A percentile compares a stretch with the other conserved stretches of the same genome.
Conservation (phyloP, 208 protist genomes). For the Trichomonas vaginalis region DNA sequence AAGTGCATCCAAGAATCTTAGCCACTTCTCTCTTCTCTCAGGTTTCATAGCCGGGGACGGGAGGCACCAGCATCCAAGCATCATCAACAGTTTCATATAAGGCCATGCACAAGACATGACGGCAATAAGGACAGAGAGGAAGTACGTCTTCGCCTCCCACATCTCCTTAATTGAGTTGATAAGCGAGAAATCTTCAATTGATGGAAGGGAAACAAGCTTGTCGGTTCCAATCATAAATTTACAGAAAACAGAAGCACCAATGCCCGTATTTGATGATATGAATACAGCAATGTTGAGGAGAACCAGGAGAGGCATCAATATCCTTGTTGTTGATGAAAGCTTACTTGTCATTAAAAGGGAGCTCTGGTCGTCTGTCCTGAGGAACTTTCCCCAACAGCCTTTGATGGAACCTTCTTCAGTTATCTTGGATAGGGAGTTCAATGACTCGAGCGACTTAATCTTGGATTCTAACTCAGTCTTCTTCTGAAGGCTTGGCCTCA, state of each 20-base stretch:
- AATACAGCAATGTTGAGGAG: slow-evolving; percentile 41
- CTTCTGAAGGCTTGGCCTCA: not conserved
- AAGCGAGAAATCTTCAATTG: slow-evolving; percentile 59
- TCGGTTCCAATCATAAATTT: slow-evolving; percentile 24
- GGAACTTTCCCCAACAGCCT: not conserved
- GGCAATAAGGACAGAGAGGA: slow-evolving; percentile 59
- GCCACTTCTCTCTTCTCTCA: slow-evolving; percentile 34
- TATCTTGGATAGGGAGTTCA: not conserved
- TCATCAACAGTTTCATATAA: slow-evolving; percentile 63
- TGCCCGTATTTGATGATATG: slow-evolving; percentile 40
- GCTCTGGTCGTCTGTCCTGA: not conserved
- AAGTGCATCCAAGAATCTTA: slow-evolving; percentile 57
- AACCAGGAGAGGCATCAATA: not conserved
- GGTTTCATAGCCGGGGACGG: slow-evolving; percentile 45
- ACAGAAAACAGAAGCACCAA: slow-evolving; percentile 44
- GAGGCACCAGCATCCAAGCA: slow-evolving; percentile 46
- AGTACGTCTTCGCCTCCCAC: slow-evolving; percentile 57
- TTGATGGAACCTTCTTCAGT: not conserved
- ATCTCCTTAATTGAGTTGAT: slow-evolving; percentile 57
- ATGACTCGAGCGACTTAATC: not conserved
- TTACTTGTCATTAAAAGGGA: not conserved
- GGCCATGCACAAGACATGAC: slow-evolving; percentile 72
- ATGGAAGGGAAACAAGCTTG: not conserved
- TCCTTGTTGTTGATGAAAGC: not conserved
- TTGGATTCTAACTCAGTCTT: not conserved